A percentile compares a stretch with the other conserved stretches of the same genome.
phyloP scores from a whole-genome alignment of 2,329 filamentous ascomycete species.

The Capronia epimyces region DNA sequence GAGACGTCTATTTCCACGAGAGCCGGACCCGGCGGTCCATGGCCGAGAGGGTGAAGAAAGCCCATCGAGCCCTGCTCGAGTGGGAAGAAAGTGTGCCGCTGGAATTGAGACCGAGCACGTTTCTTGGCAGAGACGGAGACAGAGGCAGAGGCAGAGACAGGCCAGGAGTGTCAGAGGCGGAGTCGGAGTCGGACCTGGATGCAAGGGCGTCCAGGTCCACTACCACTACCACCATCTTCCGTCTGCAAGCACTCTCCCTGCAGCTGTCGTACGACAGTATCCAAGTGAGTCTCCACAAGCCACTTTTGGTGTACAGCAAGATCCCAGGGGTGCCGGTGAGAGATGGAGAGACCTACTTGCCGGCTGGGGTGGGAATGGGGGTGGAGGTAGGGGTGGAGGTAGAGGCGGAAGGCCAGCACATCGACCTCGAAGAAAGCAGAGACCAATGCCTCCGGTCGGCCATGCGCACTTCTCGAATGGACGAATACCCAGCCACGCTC shows the following conservation, averaged over 20 bases:
- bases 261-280: slow-evolving; percentile 42
- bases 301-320: slow-evolving; percentile 32
- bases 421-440: slow-evolving; percentile 7
- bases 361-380: too few relatives aligned
- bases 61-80: slow-evolving; percentile 1
- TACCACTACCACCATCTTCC: too few relatives aligned
- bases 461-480: slow-evolving; percentile 36
- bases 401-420: neutral
- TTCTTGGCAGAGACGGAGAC: neutral
- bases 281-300: slow-evolving; percentile 40
- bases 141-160: too few relatives aligned
- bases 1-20: slow-evolving; percentile 3
- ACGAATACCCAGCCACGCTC: slow-evolving; percentile 29
- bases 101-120: slow-evolving; percentile 8
- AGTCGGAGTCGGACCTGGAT: too few relatives aligned
- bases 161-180: too few relatives aligned
- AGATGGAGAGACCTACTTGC: too few relatives aligned
- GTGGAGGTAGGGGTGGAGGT: neutral
- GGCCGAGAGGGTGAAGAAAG: slow-evolving; percentile 3
- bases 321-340: neutral
- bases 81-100: slow-evolving; percentile 11
- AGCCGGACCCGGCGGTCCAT: neutral
- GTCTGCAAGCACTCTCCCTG: slow-evolving; percentile 38
- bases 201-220: too few relatives aligned
- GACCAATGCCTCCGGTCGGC: slow-evolving; percentile 33